Evolutionary conservation across 1,284 basidiomycete species (phyloP), one percentile per base, ranked within the genome.

Genomic region (Mycosarcoma maydis): DNA sequence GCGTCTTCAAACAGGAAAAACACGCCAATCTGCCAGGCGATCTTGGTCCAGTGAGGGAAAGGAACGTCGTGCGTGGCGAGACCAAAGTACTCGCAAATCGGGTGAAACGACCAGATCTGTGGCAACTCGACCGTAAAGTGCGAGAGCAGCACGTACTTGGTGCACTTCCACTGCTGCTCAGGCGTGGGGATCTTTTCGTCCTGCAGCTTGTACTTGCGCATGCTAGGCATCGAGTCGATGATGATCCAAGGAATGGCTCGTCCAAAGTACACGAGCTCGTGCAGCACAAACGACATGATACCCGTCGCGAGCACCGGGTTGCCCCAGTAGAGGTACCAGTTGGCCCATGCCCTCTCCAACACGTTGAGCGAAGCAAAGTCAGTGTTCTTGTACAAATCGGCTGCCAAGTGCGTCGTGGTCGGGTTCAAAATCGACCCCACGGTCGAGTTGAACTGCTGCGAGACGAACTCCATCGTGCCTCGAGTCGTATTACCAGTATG

Each of bases 1-100:
- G 90, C 88, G 83, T 97, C 95, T 84, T 98, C 96, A 72, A 98
- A 94, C 76, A 96, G 85, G 84, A 98, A 97, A 86, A 98, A 98
- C 69, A 93, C 83, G 27, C 88, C 89, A 61, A 98, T 85, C 82
- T 98, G 95, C 43, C 87, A 89, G 0, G 86, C 83, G 40, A 80
- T 75, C 58, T 62, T 78, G 37, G 55, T 52, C 65, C 61, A 65
- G 27, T 62, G 50, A 0, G 94, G 92, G 85, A 98, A 93, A 1
- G 95, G 95, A 2, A 98, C 90, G 66, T 92, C 89, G 85, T 92
- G 92, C 2, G 95, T 98, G 37, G 87, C 84, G 89, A 98, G 91
- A 75, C 92, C 94, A 73, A 97, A 87, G 65, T 86, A 84, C 80
- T 94, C 92, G 47, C 93, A 94, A 78, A 95, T 72, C 10, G 94